A percentile compares a stretch with the other conserved stretches of the same genome.
These are phyloP conservation scores for Mucor piriformis DNA, from an alignment of 371 early-diverging fungal genomes.

Conservation along the genomic window DNA sequence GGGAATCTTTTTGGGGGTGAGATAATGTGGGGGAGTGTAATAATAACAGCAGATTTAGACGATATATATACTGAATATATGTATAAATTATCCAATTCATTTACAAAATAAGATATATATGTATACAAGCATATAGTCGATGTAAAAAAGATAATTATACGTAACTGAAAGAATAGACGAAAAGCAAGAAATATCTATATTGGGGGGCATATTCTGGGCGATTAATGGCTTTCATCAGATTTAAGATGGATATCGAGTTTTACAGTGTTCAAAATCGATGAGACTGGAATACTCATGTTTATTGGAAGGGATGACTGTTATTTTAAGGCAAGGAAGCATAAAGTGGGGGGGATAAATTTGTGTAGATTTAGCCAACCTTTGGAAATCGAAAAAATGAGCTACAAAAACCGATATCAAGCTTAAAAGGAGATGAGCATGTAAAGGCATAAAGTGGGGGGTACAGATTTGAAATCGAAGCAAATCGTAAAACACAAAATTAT, in stretches of 20 bases:
- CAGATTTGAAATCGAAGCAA: not conserved
- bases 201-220: not conserved
- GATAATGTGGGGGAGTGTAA: not conserved
- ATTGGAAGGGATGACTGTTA: not conserved
- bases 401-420: constrained; percentile 3
- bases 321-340: not conserved
- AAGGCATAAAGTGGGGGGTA: not conserved
- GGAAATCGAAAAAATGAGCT: constrained; percentile 6
- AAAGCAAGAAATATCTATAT: not conserved
- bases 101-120: not conserved
- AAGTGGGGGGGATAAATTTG: not conserved
- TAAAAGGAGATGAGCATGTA: not conserved
- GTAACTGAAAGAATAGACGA: not conserved
- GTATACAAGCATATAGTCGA: not conserved
- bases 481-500: not conserved
- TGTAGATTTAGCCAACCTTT: constrained; percentile 1
- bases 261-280: constrained; percentile 10
- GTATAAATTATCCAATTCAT: not conserved
- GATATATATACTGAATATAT: not conserved
- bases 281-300: not conserved
- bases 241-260: constrained; percentile 11
- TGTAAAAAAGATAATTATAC: not conserved
- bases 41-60: not conserved
- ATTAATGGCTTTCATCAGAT: not conserved
- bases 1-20: not conserved